Evolutionary conservation across 495 filamentous ascomycete genomes (phyloP).

Genomic region (Lichenothelia convexa): DNA sequence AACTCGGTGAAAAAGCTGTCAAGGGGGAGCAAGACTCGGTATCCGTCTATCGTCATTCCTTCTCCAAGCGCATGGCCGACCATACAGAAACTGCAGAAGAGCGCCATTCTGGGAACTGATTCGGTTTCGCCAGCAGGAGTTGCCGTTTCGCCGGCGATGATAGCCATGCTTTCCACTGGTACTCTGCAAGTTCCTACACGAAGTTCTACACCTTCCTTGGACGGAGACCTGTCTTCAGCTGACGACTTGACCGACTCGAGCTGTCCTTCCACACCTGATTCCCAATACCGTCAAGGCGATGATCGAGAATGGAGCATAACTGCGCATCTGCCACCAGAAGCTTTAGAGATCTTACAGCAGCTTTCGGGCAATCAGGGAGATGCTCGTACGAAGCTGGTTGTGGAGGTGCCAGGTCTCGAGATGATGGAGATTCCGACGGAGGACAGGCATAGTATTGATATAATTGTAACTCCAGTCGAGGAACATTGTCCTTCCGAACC

Average conservation of each 20-base stretch:
- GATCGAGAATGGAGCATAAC: slow-evolving; percentile 35
- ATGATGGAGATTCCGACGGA: slow-evolving; percentile 19
- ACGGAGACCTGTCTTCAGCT: slow-evolving; percentile 71
- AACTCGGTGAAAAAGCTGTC: slow-evolving; percentile 30
- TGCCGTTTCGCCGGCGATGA: slow-evolving; percentile 56
- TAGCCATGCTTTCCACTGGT: slow-evolving; percentile 45
- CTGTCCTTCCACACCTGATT: slow-evolving; percentile 62
- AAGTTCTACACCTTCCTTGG: slow-evolving; percentile 72
- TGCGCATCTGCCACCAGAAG: slow-evolving; percentile 59
- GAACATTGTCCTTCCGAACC: slow-evolving; percentile 31
- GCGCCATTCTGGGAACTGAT: slow-evolving; percentile 54
- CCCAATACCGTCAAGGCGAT: slow-evolving; percentile 35
- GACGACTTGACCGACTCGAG: slow-evolving; percentile 66
- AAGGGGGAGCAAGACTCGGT: slow-evolving; percentile 22
- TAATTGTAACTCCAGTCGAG: slow-evolving; percentile 12
- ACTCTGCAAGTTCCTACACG: slow-evolving; percentile 38
- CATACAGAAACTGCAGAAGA: slow-evolving; percentile 33
- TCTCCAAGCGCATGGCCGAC: slow-evolving; percentile 38
- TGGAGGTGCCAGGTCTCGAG: slow-evolving; percentile 27
- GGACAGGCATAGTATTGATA: slow-evolving; percentile 10
- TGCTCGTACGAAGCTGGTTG: slow-evolving; percentile 28
- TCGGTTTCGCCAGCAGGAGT: too few relatives aligned
- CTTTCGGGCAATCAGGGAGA: slow-evolving; percentile 38
- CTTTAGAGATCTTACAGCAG: slow-evolving; percentile 58
- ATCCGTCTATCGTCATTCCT: slow-evolving; percentile 60